phyloP scores from a whole-genome alignment of 2,329 filamentous ascomycete species.

The Xylaria arbuscula region DNA sequence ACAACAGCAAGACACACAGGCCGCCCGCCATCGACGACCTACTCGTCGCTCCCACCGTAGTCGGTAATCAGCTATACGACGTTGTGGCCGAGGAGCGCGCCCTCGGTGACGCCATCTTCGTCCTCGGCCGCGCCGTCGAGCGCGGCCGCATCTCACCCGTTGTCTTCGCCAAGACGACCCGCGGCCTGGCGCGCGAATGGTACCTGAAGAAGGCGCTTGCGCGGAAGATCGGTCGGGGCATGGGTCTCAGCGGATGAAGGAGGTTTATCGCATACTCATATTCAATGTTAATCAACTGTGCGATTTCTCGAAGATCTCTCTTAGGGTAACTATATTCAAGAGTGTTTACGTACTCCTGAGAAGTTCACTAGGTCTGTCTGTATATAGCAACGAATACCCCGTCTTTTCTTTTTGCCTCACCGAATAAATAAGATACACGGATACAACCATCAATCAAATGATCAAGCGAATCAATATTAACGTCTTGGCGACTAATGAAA shows the following conservation, averaged over 20 bases:
- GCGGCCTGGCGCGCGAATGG: slow-evolving; percentile 80
- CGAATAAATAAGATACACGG: slow-evolving; percentile 1
- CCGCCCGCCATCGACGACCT: slow-evolving; percentile 88
- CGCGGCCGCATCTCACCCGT: slow-evolving; percentile 74
- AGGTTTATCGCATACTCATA: not conserved
- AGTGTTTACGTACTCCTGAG: not conserved
- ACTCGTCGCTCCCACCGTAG: slow-evolving; percentile 91
- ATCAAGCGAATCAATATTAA: not conserved
- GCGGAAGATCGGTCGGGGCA: slow-evolving; percentile 79
- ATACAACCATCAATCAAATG: slow-evolving; percentile 1
- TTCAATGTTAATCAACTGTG: not conserved
- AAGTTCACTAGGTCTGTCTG: not conserved
- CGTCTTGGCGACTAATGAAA: not conserved
- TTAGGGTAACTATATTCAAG: slow-evolving; percentile 6
- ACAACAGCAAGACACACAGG: slow-evolving; percentile 73
- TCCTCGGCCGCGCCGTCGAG: slow-evolving; percentile 79
- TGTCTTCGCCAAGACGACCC: slow-evolving; percentile 83
- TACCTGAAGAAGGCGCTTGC: slow-evolving; percentile 85
- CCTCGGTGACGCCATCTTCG: slow-evolving; percentile 86
- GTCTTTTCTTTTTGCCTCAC: not conserved
- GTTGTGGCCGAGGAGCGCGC: slow-evolving; percentile 89
- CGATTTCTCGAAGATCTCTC: not conserved
- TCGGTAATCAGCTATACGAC: slow-evolving; percentile 91
- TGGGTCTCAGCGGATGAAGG: slow-evolving; percentile 68
- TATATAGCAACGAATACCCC: slow-evolving; percentile 14